These are phyloP conservation scores for Drosera capensis DNA, from an alignment of 148 eudicot species.

Conservation along the genomic window DNA sequence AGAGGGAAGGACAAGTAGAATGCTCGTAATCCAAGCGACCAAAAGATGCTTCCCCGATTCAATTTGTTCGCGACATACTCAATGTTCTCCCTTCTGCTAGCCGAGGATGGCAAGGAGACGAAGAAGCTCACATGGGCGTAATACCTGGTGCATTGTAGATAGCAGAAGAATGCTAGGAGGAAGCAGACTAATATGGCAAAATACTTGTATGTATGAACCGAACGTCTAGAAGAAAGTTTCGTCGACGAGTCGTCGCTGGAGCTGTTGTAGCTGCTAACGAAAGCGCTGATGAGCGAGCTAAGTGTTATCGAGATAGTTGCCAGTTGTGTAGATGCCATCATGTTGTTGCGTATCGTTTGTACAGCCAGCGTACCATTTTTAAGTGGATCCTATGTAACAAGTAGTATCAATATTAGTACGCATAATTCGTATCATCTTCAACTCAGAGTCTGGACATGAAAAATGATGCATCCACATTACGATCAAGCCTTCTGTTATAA, in stretches of 20 bases:
- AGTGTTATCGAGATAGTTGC: slow-evolving; percentile 12
- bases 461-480: no score
- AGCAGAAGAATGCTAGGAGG: slow-evolving; percentile 11
- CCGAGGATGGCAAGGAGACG: slow-evolving; percentile 4
- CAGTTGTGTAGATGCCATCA: slow-evolving; percentile 15
- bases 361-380: slow-evolving; percentile 59
- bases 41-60: slow-evolving; percentile 9
- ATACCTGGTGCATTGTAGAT: slow-evolving; percentile 8
- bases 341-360: slow-evolving; percentile 30
- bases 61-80: slow-evolving; percentile 6
- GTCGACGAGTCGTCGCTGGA: neutral
- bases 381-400: slow-evolving; percentile 31
- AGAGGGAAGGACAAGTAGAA: slow-evolving; percentile 12
- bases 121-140: slow-evolving; percentile 15
- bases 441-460: no score
- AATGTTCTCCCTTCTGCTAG: slow-evolving; percentile 1
- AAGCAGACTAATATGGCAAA: slow-evolving; percentile 11
- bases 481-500: no score
- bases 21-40: slow-evolving; percentile 14
- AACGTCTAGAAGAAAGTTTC: neutral
- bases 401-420: neutral
- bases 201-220: slow-evolving; percentile 7
- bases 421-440: no score
- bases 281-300: slow-evolving; percentile 9
- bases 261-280: slow-evolving; percentile 4